These are phyloP conservation scores for Amanita polypyramis DNA, from an alignment of 768 basidiomycete species.

Conservation along the genomic window DNA sequence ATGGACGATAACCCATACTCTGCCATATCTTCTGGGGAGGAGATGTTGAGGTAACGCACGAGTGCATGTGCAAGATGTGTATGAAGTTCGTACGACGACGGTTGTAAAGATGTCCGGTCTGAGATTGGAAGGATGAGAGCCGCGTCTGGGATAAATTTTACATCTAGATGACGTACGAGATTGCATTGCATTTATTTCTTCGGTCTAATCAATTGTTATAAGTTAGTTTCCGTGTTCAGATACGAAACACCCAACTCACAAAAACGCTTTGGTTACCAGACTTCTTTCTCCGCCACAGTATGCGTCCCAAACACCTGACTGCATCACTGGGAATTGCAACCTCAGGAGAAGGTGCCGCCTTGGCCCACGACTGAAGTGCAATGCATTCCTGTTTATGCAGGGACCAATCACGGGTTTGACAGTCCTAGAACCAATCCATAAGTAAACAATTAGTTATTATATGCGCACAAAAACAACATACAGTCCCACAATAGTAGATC, in stretches of 20 bases:
- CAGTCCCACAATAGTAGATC: conserved; percentile 67
- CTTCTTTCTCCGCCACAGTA: conserved; percentile 57
- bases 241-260: conserved; percentile 30
- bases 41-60: conserved; percentile 56
- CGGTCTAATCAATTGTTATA: conserved; percentile 30
- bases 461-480: conserved; percentile 25
- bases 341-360: conserved; percentile 35
- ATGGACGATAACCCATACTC: conserved; percentile 46
- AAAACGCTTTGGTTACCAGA: conserved; percentile 41
- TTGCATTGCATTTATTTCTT: conserved; percentile 59
- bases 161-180: conserved; percentile 46
- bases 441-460: neutral
- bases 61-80: conserved; percentile 67
- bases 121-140: neutral
- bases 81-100: conserved; percentile 41
- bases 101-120: conserved; percentile 51
- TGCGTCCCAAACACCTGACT: conserved; percentile 65
- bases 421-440: conserved; percentile 28
- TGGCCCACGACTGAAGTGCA: conserved; percentile 51
- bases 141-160: neutral
- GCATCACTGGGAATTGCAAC: conserved; percentile 61
- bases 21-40: conserved; percentile 47
- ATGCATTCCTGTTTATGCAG: conserved; percentile 72
- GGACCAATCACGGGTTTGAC: conserved; percentile 67
- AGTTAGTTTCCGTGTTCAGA: neutral